These are phyloP conservation scores for Somion occarium DNA, from an alignment of 1,284 basidiomycete species.

Conservation along the genomic window DNA sequence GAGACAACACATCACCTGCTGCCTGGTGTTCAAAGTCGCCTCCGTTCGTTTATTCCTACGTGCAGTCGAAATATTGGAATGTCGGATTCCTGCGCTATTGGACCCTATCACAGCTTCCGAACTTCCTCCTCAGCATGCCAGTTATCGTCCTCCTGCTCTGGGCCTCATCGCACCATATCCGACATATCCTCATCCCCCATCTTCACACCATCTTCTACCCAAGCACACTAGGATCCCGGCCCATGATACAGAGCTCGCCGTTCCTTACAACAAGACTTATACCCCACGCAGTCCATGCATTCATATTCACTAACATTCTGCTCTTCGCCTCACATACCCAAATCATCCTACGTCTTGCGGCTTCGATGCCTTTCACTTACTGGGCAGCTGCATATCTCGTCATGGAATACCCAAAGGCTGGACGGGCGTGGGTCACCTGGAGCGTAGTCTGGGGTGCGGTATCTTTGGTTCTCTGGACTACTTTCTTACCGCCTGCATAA, in stretches of 20 bases:
- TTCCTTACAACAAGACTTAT: slow-evolving; percentile 35
- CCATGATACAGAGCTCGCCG: slow-evolving; percentile 14
- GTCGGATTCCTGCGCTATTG: slow-evolving; percentile 86
- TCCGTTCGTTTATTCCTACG: slow-evolving; percentile 80
- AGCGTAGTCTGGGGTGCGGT: slow-evolving; percentile 71
- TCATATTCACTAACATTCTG: slow-evolving; percentile 56
- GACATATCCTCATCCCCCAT: slow-evolving; percentile 14
- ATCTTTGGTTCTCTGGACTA: slow-evolving; percentile 77
- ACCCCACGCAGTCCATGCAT: slow-evolving; percentile 71
- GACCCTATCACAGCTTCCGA: slow-evolving; percentile 79
- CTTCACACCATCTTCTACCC: slow-evolving; percentile 13
- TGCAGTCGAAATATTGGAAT: slow-evolving; percentile 87
- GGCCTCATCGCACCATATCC: slow-evolving; percentile 37
- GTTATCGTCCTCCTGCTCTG: slow-evolving; percentile 52
- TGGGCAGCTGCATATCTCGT: slow-evolving; percentile 78
- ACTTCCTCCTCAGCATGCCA: slow-evolving; percentile 80
- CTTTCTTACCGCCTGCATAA: slow-evolving; percentile 88
- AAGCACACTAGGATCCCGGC: slow-evolving; percentile 5
- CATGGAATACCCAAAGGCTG: slow-evolving; percentile 39
- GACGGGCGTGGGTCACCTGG: slow-evolving; percentile 65
- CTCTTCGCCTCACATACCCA: slow-evolving; percentile 86
- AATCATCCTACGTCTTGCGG: slow-evolving; percentile 79
- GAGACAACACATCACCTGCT: background rate
- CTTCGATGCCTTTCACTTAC: slow-evolving; percentile 78
- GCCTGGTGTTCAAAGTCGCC: slow-evolving; percentile 63